A percentile compares a stretch with the other conserved stretches of the same genome.
Conservation (phyloP, 2,329 filamentous ascomycete species). For the Magnaporthales sp. region DNA sequence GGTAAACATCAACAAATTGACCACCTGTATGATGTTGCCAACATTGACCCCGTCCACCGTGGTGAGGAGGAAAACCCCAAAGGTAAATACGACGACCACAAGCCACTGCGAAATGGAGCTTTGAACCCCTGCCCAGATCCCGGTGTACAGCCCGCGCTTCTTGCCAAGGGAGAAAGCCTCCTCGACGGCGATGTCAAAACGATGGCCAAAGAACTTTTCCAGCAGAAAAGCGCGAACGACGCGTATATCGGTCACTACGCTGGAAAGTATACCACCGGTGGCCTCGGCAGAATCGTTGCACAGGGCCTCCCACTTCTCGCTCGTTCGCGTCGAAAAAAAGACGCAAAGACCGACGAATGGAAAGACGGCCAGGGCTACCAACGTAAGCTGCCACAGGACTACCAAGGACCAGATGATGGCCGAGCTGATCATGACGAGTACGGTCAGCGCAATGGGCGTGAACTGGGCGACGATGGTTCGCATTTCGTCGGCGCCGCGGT, state of each 20-base stretch:
- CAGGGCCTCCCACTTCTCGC: constrained; percentile 61
- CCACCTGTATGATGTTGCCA: constrained; percentile 59
- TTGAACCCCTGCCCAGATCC: constrained; percentile 68
- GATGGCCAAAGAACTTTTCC: constrained; percentile 60
- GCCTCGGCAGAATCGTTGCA: constrained; percentile 55
- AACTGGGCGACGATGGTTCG: constrained; percentile 74
- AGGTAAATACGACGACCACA: constrained; percentile 76
- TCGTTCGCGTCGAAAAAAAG: constrained; percentile 55
- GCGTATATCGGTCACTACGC: constrained; percentile 71
- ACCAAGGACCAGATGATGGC: constrained; percentile 66
- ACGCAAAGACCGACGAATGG: constrained; percentile 67
- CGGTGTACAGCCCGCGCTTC: constrained; percentile 56
- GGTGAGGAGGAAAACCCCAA: constrained; percentile 59
- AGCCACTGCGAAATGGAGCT: constrained; percentile 65
- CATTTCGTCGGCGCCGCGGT: constrained; percentile 81
- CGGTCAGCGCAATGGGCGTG: constrained; percentile 58
- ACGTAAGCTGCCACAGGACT: constrained; percentile 70
- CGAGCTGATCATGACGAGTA: constrained; percentile 57
- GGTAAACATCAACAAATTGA: constrained; percentile 77
- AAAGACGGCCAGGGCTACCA: constrained; percentile 62
- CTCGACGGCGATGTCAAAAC: constrained; percentile 45
- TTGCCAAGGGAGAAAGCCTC: constrained; percentile 52
- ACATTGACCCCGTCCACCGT: constrained; percentile 35
- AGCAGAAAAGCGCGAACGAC: constrained; percentile 69
- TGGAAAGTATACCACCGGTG: constrained; percentile 56